These are phyloP conservation scores for Geranium brycei DNA, from an alignment of 345 rosid species.

Conservation along the genomic window DNA sequence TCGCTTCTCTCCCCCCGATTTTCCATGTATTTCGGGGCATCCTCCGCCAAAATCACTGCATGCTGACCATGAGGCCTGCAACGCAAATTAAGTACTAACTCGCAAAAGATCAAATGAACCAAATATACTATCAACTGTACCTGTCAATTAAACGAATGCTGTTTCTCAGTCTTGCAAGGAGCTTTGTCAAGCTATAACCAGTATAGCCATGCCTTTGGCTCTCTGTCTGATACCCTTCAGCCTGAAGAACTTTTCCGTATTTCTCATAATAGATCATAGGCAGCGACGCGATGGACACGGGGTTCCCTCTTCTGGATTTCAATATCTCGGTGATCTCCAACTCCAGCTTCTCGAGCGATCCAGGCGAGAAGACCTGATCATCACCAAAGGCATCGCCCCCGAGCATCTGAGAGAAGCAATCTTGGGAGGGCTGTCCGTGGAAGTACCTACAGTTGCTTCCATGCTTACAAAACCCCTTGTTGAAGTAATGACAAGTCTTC, in stretches of 20 bases:
- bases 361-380: slow-evolving; percentile 23
- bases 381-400: slow-evolving; percentile 20
- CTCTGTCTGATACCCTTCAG: slow-evolving; percentile 60
- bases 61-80: slow-evolving; percentile 74
- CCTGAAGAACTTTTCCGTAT: slow-evolving; percentile 50
- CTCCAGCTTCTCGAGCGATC: slow-evolving; percentile 41
- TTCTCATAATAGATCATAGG: slow-evolving; percentile 55
- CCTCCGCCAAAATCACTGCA: slow-evolving; percentile 46
- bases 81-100: neutral
- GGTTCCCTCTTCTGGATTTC: slow-evolving; percentile 41
- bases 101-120: neutral
- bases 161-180: slow-evolving; percentile 38
- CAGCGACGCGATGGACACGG: slow-evolving; percentile 55
- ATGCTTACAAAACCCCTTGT: slow-evolving; percentile 54
- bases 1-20: slow-evolving; percentile 28
- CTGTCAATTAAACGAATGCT: slow-evolving; percentile 43
- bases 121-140: slow-evolving; percentile 12
- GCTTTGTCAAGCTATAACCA: slow-evolving; percentile 57
- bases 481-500: slow-evolving; percentile 50
- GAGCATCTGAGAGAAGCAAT: slow-evolving; percentile 22
- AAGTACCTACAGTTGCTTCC: slow-evolving; percentile 48
- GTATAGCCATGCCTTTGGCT: slow-evolving; percentile 67
- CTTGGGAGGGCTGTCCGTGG: slow-evolving; percentile 28
- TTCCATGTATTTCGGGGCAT: slow-evolving; percentile 35
- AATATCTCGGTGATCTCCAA: slow-evolving; percentile 40